Evolutionary conservation across 2,329 filamentous ascomycete species (phyloP).

Genomic region (Hypoxylon sp.): DNA sequence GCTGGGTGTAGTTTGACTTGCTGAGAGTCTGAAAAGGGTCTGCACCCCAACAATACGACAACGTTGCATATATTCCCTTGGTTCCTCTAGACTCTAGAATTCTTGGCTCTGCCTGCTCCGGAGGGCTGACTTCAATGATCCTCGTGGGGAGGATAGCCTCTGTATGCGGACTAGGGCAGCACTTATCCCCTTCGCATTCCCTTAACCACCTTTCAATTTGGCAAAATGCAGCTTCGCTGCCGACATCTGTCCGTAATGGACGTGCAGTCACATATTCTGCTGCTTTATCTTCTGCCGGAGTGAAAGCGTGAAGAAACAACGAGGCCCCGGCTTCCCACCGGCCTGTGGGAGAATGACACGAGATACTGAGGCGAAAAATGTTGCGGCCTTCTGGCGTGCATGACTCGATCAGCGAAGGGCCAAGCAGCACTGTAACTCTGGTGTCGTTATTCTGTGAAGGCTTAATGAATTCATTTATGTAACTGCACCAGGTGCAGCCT

Average conservation of each 20-base stretch:
- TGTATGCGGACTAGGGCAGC: neutral
- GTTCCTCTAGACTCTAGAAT: neutral
- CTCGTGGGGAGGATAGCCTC: neutral
- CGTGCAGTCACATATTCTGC: conserved; percentile 1
- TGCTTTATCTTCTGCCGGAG: neutral
- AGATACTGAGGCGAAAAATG: neutral
- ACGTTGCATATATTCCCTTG: neutral
- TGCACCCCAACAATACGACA: conserved; percentile 2
- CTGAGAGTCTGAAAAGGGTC: conserved; percentile 4
- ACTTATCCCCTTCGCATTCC: neutral
- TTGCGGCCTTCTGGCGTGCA: neutral
- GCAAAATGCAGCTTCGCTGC: neutral
- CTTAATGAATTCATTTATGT: neutral
- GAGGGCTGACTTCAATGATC: neutral
- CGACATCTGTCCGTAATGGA: neutral
- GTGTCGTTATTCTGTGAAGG: neutral
- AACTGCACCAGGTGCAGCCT: conserved; percentile 1
- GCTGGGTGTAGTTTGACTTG: neutral
- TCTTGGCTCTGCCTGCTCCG: neutral
- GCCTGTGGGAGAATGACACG: neutral
- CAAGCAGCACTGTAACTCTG: neutral
- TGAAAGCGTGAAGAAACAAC: conserved; percentile 2
- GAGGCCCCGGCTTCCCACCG: neutral
- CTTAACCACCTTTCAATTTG: neutral
- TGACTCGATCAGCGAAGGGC: neutral